Evolutionary conservation across 768 basidiomycete species (phyloP).

Genomic region (Chalciporus pseudorubinellus): DNA sequence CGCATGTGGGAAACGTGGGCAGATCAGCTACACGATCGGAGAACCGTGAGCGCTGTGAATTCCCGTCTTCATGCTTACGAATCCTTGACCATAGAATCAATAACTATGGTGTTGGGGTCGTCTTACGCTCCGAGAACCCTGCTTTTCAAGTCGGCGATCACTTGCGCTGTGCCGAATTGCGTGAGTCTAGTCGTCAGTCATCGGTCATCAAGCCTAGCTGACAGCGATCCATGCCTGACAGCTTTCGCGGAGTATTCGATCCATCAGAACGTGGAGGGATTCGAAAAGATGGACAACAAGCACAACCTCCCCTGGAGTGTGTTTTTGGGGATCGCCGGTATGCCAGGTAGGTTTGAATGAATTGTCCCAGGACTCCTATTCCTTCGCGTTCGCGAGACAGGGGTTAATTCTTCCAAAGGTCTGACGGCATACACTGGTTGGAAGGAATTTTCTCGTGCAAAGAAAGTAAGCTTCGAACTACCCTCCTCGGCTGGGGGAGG

Average conservation of each 20-base stretch:
- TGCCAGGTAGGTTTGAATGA: slow-evolving; percentile 11
- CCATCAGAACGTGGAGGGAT: not conserved
- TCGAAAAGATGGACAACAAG: slow-evolving; percentile 20
- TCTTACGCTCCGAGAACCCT: slow-evolving; percentile 46
- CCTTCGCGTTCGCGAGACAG: too few species aligned
- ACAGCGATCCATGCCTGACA: not conserved
- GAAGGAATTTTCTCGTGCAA: slow-evolving; percentile 33
- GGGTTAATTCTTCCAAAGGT: slow-evolving; percentile 6
- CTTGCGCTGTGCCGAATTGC: slow-evolving; percentile 29
- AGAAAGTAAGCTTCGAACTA: slow-evolving; percentile 33
- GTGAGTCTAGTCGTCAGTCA: not conserved
- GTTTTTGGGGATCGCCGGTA: slow-evolving; percentile 27
- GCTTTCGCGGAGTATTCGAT: slow-evolving; percentile 18
- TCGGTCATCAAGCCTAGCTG: not conserved
- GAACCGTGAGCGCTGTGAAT: slow-evolving; percentile 3
- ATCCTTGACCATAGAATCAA: slow-evolving; percentile 10
- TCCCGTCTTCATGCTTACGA: slow-evolving; percentile 38
- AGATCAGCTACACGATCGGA: slow-evolving; percentile 5
- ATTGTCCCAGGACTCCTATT: too few species aligned
- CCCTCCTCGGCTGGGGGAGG: too few species aligned
- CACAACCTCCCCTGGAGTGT: too few species aligned
- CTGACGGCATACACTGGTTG: slow-evolving; percentile 28
- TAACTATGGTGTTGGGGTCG: slow-evolving; percentile 9
- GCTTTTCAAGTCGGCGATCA: slow-evolving; percentile 42
- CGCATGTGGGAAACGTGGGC: too few species aligned